Percentiles rank a stretch among this genome's conserved stretches.
phyloP scores from a whole-genome alignment of 108 stramenopile species.

The Skeletonema menzelii region DNA sequence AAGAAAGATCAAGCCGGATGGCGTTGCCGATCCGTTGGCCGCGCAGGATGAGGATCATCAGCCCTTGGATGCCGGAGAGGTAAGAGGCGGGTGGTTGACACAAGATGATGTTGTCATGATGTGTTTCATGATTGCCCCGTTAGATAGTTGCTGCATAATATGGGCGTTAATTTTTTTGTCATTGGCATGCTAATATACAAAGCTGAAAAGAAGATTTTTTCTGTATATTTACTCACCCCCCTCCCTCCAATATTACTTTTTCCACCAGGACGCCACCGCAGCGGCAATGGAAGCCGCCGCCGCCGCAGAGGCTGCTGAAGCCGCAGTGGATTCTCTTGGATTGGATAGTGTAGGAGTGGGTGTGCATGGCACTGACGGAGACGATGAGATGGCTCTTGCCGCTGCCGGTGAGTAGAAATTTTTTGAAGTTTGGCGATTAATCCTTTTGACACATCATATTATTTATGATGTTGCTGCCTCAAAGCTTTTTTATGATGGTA shows the following conservation, averaged over 20 bases:
- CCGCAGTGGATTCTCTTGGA: slow-evolving; percentile 28
- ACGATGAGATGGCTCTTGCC: slow-evolving; percentile 31
- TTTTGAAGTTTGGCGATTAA: neutral
- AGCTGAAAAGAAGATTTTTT: no score
- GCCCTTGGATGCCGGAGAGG: neutral
- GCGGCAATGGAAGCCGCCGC: slow-evolving; percentile 5
- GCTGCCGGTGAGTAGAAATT: slow-evolving; percentile 11
- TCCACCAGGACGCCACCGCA: slow-evolving; percentile 6
- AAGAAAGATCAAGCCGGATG: neutral
- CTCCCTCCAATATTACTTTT: neutral
- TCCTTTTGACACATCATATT: neutral
- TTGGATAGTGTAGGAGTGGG: slow-evolving; percentile 7
- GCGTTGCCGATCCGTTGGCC: neutral
- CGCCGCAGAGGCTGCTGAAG: slow-evolving; percentile 30
- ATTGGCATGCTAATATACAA: neutral
- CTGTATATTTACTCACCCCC: neutral
- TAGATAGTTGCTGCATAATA: no score
- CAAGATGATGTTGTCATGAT: neutral
- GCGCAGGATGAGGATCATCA: neutral
- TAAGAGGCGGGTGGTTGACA: neutral
- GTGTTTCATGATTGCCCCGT: neutral
- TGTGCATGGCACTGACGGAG: neutral
- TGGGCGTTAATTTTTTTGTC: neutral
- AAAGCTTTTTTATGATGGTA: no score
- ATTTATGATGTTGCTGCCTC: no score